Evolutionary conservation across 1,139 yeast genomes (phyloP).

Genomic region (Taiozyma sp.): DNA sequence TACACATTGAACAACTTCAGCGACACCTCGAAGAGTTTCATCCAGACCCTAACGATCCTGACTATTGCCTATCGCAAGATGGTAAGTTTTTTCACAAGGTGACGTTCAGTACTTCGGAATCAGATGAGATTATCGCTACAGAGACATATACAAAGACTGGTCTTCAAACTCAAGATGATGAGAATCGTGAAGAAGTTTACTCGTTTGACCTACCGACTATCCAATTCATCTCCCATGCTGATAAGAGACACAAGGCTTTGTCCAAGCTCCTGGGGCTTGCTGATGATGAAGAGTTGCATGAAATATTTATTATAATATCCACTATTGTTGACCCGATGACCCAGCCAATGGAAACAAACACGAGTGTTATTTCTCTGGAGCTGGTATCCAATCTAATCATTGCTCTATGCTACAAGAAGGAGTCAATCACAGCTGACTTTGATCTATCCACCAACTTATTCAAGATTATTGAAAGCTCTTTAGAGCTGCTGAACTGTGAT

Average conservation of each 20-base stretch:
- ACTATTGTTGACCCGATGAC: conserved; percentile 62
- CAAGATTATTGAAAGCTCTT: conserved; percentile 37
- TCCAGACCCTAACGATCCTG: conserved; percentile 7
- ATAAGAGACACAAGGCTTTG: conserved; percentile 26
- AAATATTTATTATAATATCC: conserved; percentile 28
- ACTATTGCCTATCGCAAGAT: conserved; percentile 4
- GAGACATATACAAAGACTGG: background rate
- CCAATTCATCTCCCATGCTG: conserved; percentile 24
- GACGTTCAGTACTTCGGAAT: background rate
- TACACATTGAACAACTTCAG: background rate
- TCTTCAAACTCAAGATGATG: conserved; percentile 2
- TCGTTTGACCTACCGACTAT: conserved; percentile 27
- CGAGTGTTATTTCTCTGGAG: conserved; percentile 48
- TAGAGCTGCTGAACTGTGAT: conserved; percentile 38
- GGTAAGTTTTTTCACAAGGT: background rate
- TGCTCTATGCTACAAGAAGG: conserved; percentile 21
- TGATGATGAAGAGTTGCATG: conserved; percentile 4
- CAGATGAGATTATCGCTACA: background rate
- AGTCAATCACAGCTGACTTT: conserved; percentile 26
- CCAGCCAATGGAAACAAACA: conserved; percentile 62
- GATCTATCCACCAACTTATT: conserved; percentile 41
- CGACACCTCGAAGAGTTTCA: conserved; percentile 7
- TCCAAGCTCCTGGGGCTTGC: conserved; percentile 19
- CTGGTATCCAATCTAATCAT: conserved; percentile 47
- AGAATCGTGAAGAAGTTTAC: conserved; percentile 21